Conservation (phyloP, 2,329 filamentous ascomycete species). For the Apiospora kogelbergensis region DNA sequence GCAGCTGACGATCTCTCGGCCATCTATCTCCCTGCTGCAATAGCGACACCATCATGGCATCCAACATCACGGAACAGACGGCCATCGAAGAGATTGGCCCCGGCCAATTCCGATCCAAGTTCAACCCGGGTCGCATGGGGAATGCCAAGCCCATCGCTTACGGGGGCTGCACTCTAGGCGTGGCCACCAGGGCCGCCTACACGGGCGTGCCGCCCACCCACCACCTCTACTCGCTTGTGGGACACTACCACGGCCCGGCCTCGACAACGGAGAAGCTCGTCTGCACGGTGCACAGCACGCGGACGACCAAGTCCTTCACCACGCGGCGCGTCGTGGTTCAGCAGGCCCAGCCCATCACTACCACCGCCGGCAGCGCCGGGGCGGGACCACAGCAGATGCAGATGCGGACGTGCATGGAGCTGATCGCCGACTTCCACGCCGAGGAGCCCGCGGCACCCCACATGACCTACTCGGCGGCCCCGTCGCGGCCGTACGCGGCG, state of each 20-base stretch:
- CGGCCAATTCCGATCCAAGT: slow-evolving; percentile 14
- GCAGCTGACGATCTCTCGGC: background rate
- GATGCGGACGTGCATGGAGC: slow-evolving; percentile 39
- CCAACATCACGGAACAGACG: slow-evolving; percentile 12
- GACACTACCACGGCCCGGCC: slow-evolving; percentile 47
- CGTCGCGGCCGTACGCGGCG: slow-evolving; percentile 29
- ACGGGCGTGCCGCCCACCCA: slow-evolving; percentile 34
- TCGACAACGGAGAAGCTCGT: slow-evolving; percentile 37
- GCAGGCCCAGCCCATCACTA: slow-evolving; percentile 38
- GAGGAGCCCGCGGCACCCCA: slow-evolving; percentile 32
- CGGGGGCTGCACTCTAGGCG: slow-evolving; percentile 29
- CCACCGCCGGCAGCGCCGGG: background rate
- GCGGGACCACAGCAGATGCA: background rate
- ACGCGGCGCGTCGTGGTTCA: slow-evolving; percentile 46
- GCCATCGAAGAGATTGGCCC: slow-evolving; percentile 13
- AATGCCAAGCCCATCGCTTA: slow-evolving; percentile 18
- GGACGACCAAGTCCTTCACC: slow-evolving; percentile 47
- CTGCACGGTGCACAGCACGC: slow-evolving; percentile 35
- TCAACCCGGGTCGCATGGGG: slow-evolving; percentile 16
- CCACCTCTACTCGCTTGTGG: slow-evolving; percentile 45
- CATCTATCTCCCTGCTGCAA: background rate
- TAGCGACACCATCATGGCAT: slow-evolving; percentile 9
- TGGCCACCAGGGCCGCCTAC: slow-evolving; percentile 41
- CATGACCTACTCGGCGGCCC: slow-evolving; percentile 39
- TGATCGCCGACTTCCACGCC: slow-evolving; percentile 47